Evolutionary conservation across 352 stramenopile genomes (phyloP).

Genomic region (Phytophthora parvispora): DNA sequence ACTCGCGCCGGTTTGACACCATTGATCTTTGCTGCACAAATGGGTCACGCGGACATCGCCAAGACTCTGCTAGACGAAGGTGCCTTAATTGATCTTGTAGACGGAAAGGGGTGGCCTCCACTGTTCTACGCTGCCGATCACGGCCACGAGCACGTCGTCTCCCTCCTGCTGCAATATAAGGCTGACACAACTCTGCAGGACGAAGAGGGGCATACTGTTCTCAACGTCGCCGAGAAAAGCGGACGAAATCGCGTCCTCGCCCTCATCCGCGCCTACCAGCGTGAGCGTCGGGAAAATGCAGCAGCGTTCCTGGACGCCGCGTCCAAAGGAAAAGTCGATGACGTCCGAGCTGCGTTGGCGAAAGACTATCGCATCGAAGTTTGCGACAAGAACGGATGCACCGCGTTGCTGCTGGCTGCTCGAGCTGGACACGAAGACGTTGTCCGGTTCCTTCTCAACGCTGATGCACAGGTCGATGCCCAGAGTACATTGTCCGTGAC

Average conservation of each 20-base stretch:
- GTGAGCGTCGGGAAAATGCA: neutral
- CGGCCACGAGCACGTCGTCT: neutral
- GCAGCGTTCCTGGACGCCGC: neutral
- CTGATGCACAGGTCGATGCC: neutral
- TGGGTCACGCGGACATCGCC: neutral
- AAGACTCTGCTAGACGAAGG: neutral
- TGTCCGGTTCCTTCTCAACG: neutral
- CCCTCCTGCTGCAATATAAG: neutral
- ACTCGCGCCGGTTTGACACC: neutral
- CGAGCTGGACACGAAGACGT: neutral
- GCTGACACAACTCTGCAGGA: neutral
- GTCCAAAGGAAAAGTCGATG: neutral
- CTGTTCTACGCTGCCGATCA: constrained; percentile 3
- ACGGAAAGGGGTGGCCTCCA: neutral
- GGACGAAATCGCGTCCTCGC: neutral
- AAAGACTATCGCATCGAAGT: neutral
- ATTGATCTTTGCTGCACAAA: neutral
- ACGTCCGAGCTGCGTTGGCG: neutral
- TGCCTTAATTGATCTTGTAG: neutral
- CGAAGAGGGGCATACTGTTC: neutral
- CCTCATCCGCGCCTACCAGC: neutral
- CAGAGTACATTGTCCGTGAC: neutral
- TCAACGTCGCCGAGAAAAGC: constrained; percentile 1
- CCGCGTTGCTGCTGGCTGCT: neutral
- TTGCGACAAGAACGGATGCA: constrained; percentile 1